Conservation (phyloP, 2,329 filamentous ascomycete species). For the Shiraia bambusicola region DNA sequence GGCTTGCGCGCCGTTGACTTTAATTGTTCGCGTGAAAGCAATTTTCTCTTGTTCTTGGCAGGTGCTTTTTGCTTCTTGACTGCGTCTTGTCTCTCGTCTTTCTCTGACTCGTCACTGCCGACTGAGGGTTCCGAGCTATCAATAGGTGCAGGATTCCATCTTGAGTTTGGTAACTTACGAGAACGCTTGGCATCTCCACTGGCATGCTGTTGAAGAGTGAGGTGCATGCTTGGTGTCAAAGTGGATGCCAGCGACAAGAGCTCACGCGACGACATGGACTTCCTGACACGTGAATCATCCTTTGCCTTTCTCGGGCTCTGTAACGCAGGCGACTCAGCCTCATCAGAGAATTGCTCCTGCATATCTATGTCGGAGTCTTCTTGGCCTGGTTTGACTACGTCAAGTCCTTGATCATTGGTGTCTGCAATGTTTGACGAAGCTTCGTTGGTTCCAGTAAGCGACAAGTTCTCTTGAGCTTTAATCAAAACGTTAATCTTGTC, state of each 20-base stretch:
- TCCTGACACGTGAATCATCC: neutral
- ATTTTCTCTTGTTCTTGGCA: neutral
- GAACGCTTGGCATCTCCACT: neutral
- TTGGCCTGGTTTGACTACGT: neutral
- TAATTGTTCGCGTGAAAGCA: neutral
- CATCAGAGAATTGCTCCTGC: constrained; percentile 1
- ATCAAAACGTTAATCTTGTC: too few species aligned
- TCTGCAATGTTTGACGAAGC: too few species aligned
- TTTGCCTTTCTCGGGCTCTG: neutral
- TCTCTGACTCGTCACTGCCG: neutral
- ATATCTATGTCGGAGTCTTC: neutral
- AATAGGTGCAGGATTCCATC: too few species aligned
- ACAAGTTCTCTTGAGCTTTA: too few species aligned
- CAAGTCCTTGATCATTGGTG: neutral
- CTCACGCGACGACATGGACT: neutral
- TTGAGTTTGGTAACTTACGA: too few species aligned
- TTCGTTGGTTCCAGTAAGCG: too few species aligned
- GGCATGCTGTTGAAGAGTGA: neutral
- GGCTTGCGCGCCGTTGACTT: neutral
- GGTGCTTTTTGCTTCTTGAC: neutral
- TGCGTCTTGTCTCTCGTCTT: neutral
- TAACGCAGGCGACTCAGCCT: neutral
- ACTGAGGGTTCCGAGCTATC: neutral
- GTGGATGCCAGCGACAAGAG: neutral
- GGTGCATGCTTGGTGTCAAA: constrained; percentile 1